Percentiles rank a stretch among this genome's conserved stretches.
These are phyloP conservation scores for Cajanus cajan DNA, from an alignment of 306 rosid genomes.

Conservation along the genomic window DNA sequence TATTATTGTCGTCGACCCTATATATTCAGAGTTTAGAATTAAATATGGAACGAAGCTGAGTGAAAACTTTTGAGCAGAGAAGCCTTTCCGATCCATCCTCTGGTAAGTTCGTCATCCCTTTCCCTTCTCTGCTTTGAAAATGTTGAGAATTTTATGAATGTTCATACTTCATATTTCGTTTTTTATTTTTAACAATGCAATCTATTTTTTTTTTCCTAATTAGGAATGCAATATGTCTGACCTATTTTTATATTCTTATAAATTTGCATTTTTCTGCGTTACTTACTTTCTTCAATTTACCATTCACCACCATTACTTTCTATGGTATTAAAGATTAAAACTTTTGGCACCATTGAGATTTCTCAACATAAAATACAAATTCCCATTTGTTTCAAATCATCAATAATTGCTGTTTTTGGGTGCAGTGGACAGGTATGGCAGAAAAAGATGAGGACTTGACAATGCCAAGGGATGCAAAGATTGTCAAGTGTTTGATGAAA, in stretches of 20 bases:
- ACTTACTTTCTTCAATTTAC: not conserved
- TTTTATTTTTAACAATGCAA: not conserved
- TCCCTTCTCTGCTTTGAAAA: not conserved
- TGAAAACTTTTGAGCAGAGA: no score
- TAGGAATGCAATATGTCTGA: not conserved
- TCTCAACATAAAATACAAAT: not conserved
- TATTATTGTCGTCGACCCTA: no score
- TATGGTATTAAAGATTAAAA: not conserved
- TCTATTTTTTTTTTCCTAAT: not conserved
- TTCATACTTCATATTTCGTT: not conserved
- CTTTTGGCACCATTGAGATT: not conserved
- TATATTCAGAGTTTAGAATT: no score
- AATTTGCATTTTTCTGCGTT: not conserved
- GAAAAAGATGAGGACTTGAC: conserved; percentile 66
- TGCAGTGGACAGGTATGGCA: conserved; percentile 42
- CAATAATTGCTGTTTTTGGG: not conserved
- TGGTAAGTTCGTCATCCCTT: not conserved
- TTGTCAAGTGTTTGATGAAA: conserved; percentile 67
- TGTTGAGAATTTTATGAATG: not conserved
- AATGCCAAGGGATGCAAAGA: conserved; percentile 89
- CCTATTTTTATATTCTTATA: not conserved
- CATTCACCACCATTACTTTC: not conserved
- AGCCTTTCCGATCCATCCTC: no score
- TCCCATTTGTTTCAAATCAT: not conserved
- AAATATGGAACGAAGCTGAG: no score